Percentiles rank a stretch among this genome's conserved stretches.
phyloP scores from a whole-genome alignment of 1,284 basidiomycete species.

The Erythrobasidium hasegawianum region DNA sequence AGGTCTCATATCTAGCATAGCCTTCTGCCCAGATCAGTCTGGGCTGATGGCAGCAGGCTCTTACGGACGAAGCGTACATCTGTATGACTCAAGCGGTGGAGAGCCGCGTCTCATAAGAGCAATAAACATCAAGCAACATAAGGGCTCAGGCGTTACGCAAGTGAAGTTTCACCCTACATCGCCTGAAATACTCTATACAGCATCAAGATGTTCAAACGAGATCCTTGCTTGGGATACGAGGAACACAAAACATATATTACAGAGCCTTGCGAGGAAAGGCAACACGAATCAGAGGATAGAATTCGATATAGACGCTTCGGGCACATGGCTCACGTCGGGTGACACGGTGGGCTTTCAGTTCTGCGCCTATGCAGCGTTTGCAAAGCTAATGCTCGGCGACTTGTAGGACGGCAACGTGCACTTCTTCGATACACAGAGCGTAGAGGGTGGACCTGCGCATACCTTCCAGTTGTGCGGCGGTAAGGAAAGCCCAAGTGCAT shows the following conservation, averaged over 20 bases:
- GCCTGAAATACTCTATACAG: constrained; percentile 70
- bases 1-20: constrained; percentile 80
- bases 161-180: constrained; percentile 70
- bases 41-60: constrained; percentile 68
- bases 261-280: constrained; percentile 41
- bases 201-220: constrained; percentile 62
- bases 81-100: constrained; percentile 66
- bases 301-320: constrained; percentile 73
- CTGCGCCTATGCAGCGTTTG: constrained; percentile 12
- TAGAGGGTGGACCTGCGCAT: constrained; percentile 25
- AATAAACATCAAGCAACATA: constrained; percentile 47
- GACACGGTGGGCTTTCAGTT: constrained; percentile 60
- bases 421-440: constrained; percentile 41
- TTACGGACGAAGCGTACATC: constrained; percentile 61
- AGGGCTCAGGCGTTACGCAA: constrained; percentile 52
- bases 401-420: constrained; percentile 46
- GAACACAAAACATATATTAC: constrained; percentile 48
- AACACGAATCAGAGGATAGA: constrained; percentile 69
- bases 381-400: no score
- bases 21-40: constrained; percentile 66
- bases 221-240: constrained; percentile 76
- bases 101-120: constrained; percentile 34
- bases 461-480: constrained; percentile 35
- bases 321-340: constrained; percentile 65
- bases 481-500: no score